Percentiles rank a stretch among this genome's conserved stretches.
Evolutionary conservation across 75 land plant species (phyloP).

Genomic region (Ceratopteris richardii): DNA sequence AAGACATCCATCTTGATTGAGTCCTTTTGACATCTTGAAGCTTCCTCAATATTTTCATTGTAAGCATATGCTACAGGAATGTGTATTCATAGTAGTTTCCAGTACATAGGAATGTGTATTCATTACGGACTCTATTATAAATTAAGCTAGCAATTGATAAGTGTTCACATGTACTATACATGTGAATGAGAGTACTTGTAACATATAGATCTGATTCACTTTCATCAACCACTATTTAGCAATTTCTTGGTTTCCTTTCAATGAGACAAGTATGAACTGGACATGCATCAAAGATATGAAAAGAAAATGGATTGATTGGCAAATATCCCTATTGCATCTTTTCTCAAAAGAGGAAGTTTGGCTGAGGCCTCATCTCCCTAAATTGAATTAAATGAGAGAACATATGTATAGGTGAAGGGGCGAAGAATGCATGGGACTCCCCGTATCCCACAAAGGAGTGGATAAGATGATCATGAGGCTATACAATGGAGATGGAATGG

Average conservation of each 20-base stretch:
- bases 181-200: slow-evolving; percentile 37
- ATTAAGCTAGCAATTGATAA: slow-evolving; percentile 5
- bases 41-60: slow-evolving; percentile 16
- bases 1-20: slow-evolving; percentile 10
- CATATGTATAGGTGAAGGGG: no score
- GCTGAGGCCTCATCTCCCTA: no score
- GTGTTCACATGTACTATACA: slow-evolving; percentile 41
- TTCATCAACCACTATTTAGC: neutral
- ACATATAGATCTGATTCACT: slow-evolving; percentile 13
- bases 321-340: no score
- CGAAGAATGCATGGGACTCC: no score
- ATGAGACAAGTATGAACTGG: neutral
- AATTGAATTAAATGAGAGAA: no score
- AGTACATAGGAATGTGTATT: slow-evolving; percentile 51
- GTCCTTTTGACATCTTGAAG: slow-evolving; percentile 23
- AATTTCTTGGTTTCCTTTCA: slow-evolving; percentile 6
- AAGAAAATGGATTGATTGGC: no score
- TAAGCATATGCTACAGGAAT: slow-evolving; percentile 8
- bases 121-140: slow-evolving; percentile 9
- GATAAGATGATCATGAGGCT: no score
- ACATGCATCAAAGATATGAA: no score
- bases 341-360: no score
- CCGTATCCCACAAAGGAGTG: no score
- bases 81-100: slow-evolving; percentile 36
- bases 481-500: no score